A percentile compares a stretch with the other conserved stretches of the same genome.
These are phyloP conservation scores for Oryza longistaminata DNA, from an alignment of 176 grass and related monocot genomes.

Conservation along the genomic window DNA sequence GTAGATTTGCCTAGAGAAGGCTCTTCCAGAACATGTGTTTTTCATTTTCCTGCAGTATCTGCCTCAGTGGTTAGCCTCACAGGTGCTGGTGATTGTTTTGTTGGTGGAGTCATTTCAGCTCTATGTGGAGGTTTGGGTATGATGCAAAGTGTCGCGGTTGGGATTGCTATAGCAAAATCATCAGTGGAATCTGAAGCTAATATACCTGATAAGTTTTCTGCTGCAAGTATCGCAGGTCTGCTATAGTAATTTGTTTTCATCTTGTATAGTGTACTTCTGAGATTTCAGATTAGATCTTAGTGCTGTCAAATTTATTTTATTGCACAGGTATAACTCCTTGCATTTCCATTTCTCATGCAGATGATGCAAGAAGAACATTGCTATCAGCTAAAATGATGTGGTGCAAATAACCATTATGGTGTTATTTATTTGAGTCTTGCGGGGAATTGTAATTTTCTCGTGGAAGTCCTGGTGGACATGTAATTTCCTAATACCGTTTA, in stretches of 20 bases:
- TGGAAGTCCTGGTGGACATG: too few relatives aligned
- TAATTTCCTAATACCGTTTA: too few relatives aligned
- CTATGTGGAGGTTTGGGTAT: conserved; percentile 76
- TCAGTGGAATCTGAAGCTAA: conserved; percentile 84
- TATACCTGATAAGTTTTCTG: conserved; percentile 59
- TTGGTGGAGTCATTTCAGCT: conserved; percentile 75
- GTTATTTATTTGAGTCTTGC: not conserved
- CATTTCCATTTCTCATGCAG: conserved; percentile 37
- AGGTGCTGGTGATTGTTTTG: conserved; percentile 88
- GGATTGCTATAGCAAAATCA: conserved; percentile 72
- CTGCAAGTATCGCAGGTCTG: conserved; percentile 60
- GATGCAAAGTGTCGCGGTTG: conserved; percentile 68
- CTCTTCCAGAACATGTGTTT: conserved; percentile 55
- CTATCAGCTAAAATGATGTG: conserved; percentile 41
- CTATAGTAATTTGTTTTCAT: not conserved
- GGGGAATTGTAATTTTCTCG: too few relatives aligned
- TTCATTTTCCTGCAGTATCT: conserved; percentile 77
- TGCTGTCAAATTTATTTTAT: conserved; percentile 4
- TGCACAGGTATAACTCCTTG: conserved; percentile 4
- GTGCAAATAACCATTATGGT: conserved; percentile 34
- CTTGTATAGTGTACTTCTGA: not conserved
- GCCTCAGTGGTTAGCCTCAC: conserved; percentile 72
- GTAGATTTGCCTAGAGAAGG: conserved; percentile 36
- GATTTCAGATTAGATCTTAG: not conserved
- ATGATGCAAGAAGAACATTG: conserved; percentile 51